Evolutionary conservation across 225 moss, liverwort and hornwort species (phyloP).

Genomic region (Physcomitrellopsis africana): DNA sequence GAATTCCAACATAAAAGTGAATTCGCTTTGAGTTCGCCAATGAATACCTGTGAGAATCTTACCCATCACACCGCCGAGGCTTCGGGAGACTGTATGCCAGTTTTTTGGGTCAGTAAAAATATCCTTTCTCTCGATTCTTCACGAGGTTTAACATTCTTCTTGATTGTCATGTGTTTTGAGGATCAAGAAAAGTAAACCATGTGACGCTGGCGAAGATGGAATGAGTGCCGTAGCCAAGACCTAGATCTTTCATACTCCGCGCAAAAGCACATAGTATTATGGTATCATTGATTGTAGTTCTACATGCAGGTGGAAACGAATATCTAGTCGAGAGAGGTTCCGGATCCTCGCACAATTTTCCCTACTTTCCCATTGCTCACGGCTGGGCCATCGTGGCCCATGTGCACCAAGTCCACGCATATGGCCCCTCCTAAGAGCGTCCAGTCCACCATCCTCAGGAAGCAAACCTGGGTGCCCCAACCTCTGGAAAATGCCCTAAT

Average conservation of each 20-base stretch:
- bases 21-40: background rate
- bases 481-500: too few relatives aligned
- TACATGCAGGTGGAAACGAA: constrained; percentile 68
- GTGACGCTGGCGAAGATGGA: background rate
- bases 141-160: background rate
- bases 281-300: constrained; percentile 63
- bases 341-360: constrained; percentile 54
- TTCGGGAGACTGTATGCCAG: background rate
- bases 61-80: background rate
- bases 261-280: constrained; percentile 61
- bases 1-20: background rate
- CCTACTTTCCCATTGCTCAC: constrained; percentile 52
- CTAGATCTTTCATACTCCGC: constrained; percentile 49
- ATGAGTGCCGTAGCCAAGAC: constrained; percentile 45
- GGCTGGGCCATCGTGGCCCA: constrained; percentile 36
- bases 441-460: background rate
- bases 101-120: background rate
- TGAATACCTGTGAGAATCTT: background rate
- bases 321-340: constrained; percentile 53
- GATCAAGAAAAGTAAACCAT: background rate
- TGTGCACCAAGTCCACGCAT: constrained; percentile 36
- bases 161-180: too few relatives aligned
- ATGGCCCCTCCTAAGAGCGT: background rate
- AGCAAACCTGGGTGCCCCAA: too few relatives aligned
- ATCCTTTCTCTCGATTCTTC: background rate